These are phyloP conservation scores for Neonectria ditissima DNA, from an alignment of 2,329 filamentous ascomycete genomes.

Conservation along the genomic window DNA sequence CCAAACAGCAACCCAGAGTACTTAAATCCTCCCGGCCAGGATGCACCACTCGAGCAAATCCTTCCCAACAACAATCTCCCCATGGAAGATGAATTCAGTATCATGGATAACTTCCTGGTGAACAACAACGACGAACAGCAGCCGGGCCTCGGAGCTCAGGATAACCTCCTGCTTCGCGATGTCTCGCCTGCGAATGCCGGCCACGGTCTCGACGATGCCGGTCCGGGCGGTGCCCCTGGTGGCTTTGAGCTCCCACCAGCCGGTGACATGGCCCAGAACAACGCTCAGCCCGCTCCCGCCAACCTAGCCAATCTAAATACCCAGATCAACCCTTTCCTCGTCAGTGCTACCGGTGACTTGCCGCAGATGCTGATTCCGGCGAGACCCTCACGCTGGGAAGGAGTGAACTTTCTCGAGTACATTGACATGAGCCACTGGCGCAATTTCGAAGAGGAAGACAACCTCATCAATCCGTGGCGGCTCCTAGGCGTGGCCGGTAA, in stretches of 20 bases:
- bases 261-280: background rate
- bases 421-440: conserved; percentile 39
- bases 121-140: background rate
- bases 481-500: conserved; percentile 28
- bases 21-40: background rate
- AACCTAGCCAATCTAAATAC: background rate
- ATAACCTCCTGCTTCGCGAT: background rate
- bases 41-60: background rate
- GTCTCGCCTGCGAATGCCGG: background rate
- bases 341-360: conserved; percentile 5
- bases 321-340: conserved; percentile 38
- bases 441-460: background rate
- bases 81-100: background rate
- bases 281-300: background rate
- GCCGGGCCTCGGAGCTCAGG: background rate
- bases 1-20: background rate
- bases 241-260: background rate
- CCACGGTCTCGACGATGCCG: too few relatives aligned
- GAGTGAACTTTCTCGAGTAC: conserved; percentile 31
- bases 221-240: background rate
- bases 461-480: background rate
- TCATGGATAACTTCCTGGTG: background rate
- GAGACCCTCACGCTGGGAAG: conserved; percentile 30
- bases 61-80: background rate
- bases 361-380: conserved; percentile 5